phyloP scores from a whole-genome alignment of 225 moss, liverwort and hornwort species.

The Lunularia cruciata region DNA sequence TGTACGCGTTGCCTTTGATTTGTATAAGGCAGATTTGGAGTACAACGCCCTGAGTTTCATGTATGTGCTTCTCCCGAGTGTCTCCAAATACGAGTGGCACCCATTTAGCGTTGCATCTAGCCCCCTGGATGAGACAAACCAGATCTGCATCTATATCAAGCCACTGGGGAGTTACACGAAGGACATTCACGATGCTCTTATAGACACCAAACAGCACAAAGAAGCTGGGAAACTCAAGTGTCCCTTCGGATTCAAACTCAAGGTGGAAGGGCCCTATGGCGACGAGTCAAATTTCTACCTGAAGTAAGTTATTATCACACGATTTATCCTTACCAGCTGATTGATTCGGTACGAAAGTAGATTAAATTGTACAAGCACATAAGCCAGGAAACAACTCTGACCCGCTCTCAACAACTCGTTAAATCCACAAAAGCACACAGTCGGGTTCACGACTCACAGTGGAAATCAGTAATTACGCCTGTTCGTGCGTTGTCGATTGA shows the following conservation, averaged over 20 bases:
- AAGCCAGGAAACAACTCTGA: too few relatives aligned
- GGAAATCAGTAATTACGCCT: too few relatives aligned
- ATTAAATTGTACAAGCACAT: too few relatives aligned
- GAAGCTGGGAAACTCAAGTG: constrained; percentile 23
- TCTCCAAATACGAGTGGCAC: constrained; percentile 71
- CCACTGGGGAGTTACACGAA: constrained; percentile 58
- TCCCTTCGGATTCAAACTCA: constrained; percentile 45
- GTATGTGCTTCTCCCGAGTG: constrained; percentile 53
- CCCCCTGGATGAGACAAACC: constrained; percentile 52
- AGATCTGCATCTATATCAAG: constrained; percentile 64
- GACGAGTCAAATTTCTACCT: constrained; percentile 54
- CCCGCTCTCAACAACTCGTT: too few relatives aligned
- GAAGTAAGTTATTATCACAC: constrained; percentile 2
- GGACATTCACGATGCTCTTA: constrained; percentile 19
- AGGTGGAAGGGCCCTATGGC: constrained; percentile 70
- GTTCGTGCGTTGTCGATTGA: not conserved
- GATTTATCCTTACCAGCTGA: too few relatives aligned
- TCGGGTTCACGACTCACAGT: too few relatives aligned
- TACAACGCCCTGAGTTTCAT: constrained; percentile 66
- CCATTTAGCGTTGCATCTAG: constrained; percentile 84
- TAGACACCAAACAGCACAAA: constrained; percentile 35
- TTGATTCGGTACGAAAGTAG: too few relatives aligned
- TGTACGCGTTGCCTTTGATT: too few relatives aligned
- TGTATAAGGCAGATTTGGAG: constrained; percentile 54
- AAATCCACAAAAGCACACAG: too few relatives aligned